These are phyloP conservation scores for Coleophoma cylindrospora DNA, from an alignment of 2,329 filamentous ascomycete genomes.

Conservation along the genomic window DNA sequence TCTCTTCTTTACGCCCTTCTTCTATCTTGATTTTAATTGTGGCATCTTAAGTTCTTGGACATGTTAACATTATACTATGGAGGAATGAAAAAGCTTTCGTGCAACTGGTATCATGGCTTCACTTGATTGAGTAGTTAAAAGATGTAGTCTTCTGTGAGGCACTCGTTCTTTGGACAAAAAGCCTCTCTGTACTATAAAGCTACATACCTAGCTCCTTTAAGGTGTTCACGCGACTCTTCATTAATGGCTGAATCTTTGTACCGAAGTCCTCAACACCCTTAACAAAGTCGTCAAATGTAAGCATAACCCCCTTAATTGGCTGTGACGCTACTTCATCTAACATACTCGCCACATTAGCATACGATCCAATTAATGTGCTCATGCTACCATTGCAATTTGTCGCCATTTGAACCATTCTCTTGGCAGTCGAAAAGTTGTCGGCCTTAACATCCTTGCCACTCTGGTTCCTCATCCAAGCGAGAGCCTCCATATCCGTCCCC, in stretches of 20 bases:
- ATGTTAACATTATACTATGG: too few relatives aligned
- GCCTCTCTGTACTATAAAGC: too few relatives aligned
- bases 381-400: conserved; percentile 8
- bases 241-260: conserved; percentile 22
- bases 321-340: conserved; percentile 21
- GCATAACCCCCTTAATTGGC: conserved; percentile 23
- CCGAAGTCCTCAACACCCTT: conserved; percentile 20
- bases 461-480: conserved; percentile 21
- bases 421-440: conserved; percentile 17
- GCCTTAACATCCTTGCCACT: conserved; percentile 19
- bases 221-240: conserved; percentile 14
- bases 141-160: too few relatives aligned
- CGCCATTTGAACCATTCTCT: not conserved
- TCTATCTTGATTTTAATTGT: too few relatives aligned
- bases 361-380: conserved; percentile 20
- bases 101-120: too few relatives aligned
- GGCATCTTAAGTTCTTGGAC: too few relatives aligned
- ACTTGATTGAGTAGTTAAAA: too few relatives aligned
- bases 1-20: too few relatives aligned
- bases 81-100: too few relatives aligned
- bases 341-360: conserved; percentile 20
- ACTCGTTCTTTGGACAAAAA: too few relatives aligned
- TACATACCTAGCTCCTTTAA: not conserved
- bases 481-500: conserved; percentile 19
- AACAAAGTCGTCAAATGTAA: conserved; percentile 23